Base-by-base conservation (phyloP, 306 rosid genomes). In the Fagus sylvatica region DNA sequence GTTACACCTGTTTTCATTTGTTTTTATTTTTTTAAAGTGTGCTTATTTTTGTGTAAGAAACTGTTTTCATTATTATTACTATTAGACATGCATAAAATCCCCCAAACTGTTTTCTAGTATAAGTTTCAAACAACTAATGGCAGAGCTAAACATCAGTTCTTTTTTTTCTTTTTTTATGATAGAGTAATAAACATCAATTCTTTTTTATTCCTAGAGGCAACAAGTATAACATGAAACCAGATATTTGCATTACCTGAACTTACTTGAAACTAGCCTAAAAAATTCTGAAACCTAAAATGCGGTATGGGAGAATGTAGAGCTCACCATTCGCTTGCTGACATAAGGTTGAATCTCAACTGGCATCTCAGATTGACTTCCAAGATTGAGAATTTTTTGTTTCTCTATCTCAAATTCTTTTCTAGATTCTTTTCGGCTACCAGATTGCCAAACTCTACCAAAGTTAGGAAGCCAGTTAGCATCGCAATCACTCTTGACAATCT, bases 401-500 rank as follows among this genome's bases (percentile, higher is more conserved):
- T 88, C 97, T 82, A 72, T 83, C 87, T 91, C 90, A 73, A 93
- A 93, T 83, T 95, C 96, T 85, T 89, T 93, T 80, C 90, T 87
- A 72, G 96, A 88, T 82, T 93, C 98, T 85, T 88, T 95, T 53
- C 98, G 82, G 87, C 86, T 95, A 80, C 99, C 99, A 62, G 98
- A 91, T 84, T 93, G 99, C 99, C 99, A 95, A 62, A 95, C 97
- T 75, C 98, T 84, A 67, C 99, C 98, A 82, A 93, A 91, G 83
- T 95, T 90, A 77, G 99, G 96, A 86, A 95, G 96, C 98, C 98
- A 95, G 82, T 87, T 88, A 68, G 88, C 85, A 81, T 86, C 91
- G 57, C 74, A 85, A 19, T 85, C 85, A 16, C 70, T 83, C 80
- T 74, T 84, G 77, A 86, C 89, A 81, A 73, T 71, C 84, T 86